A percentile compares a stretch with the other conserved stretches of the same genome.
Evolutionary conservation across 192 early-diverging fungal genomes (phyloP).

Genomic region (Gaertneriomyces semiglobifer): DNA sequence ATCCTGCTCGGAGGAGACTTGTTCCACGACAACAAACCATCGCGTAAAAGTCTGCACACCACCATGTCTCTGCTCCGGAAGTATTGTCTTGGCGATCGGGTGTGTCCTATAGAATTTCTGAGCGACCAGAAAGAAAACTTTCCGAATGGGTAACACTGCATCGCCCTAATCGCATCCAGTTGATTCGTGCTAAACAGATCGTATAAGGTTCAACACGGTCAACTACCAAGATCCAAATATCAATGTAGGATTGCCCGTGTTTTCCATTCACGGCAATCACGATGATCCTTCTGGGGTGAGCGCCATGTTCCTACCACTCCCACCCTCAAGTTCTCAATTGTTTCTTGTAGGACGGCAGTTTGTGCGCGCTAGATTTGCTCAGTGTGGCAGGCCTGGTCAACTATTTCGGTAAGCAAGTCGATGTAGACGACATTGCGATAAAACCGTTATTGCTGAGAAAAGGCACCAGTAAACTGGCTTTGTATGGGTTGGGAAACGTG

Average conservation of each 20-base stretch:
- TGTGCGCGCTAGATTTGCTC: slow-evolving; percentile 81
- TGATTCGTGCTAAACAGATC: background rate
- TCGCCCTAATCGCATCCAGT: background rate
- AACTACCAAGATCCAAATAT: slow-evolving; percentile 87
- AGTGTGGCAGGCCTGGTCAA: slow-evolving; percentile 79
- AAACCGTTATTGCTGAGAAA: slow-evolving; percentile 81
- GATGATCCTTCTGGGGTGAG: slow-evolving; percentile 83
- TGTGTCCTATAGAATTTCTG: slow-evolving; percentile 68
- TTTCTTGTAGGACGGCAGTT: slow-evolving; percentile 57
- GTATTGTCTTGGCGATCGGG: slow-evolving; percentile 53
- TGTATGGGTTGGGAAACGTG: slow-evolving; percentile 91
- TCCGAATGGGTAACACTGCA: slow-evolving; percentile 43
- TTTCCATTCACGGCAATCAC: slow-evolving; percentile 97
- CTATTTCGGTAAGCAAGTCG: slow-evolving; percentile 79
- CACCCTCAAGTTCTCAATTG: background rate
- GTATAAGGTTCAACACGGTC: slow-evolving; percentile 53
- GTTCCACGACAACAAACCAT: slow-evolving; percentile 94
- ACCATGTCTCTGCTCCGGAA: slow-evolving; percentile 67
- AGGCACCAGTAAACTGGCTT: slow-evolving; percentile 67
- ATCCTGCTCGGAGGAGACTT: slow-evolving; percentile 91
- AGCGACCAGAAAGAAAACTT: slow-evolving; percentile 74
- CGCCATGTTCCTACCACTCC: background rate
- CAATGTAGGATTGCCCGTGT: slow-evolving; percentile 82
- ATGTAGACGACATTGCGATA: slow-evolving; percentile 73
- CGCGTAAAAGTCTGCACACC: slow-evolving; percentile 67